These are phyloP conservation scores for Paspalum notatum DNA, from an alignment of 176 grass and related monocot species.

Conservation along the genomic window DNA sequence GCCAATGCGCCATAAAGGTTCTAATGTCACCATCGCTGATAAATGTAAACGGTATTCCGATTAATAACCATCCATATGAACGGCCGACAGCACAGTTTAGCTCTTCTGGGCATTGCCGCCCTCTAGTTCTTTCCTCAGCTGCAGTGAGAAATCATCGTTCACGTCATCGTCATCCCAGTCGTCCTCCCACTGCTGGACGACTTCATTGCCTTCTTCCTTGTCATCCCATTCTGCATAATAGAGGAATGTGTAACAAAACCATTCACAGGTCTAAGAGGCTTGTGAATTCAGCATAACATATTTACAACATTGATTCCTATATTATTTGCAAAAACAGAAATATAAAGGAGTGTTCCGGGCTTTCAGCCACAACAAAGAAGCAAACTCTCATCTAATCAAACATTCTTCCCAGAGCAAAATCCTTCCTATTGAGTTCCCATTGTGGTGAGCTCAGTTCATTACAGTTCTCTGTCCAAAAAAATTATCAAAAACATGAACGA, in stretches of 20 bases:
- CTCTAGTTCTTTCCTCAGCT: constrained; percentile 89
- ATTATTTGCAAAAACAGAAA: neutral
- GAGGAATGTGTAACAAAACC: constrained; percentile 2
- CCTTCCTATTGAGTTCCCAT: neutral
- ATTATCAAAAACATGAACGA: neutral
- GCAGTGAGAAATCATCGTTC: constrained; percentile 82
- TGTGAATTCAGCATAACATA: neutral
- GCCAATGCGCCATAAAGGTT: too few relatives aligned
- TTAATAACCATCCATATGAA: neutral
- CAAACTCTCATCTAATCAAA: neutral
- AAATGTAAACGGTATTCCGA: too few relatives aligned
- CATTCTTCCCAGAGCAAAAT: neutral
- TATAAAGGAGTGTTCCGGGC: neutral
- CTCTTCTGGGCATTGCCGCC: constrained; percentile 61
- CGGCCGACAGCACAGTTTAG: constrained; percentile 34
- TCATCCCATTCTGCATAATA: constrained; percentile 79
- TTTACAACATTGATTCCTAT: neutral
- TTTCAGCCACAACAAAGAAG: neutral
- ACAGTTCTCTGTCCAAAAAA: neutral
- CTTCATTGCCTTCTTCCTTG: constrained; percentile 81
- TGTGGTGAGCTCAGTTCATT: neutral
- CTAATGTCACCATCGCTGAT: too few relatives aligned
- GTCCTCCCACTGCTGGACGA: constrained; percentile 86
- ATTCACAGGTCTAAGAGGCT: neutral
- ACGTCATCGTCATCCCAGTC: constrained; percentile 90